Evolutionary conservation across 345 rosid genomes (phyloP), one percentile per base, ranked within the genome.

Genomic region (Eucalyptus caleyi): DNA sequence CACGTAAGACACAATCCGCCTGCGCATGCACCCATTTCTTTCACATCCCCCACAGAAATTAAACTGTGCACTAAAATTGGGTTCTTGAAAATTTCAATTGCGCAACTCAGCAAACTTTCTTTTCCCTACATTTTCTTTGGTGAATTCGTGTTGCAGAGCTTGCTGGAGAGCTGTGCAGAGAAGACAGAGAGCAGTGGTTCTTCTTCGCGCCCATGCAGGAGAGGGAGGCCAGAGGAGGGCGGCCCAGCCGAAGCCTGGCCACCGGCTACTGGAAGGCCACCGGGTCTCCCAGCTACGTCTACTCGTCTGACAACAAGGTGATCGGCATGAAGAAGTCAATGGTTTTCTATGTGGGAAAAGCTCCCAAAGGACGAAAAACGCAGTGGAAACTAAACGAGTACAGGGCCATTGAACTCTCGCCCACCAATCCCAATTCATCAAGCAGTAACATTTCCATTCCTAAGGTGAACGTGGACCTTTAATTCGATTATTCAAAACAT

Each of bases 181-280:
- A 90, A 89, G 99, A 97, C 86, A 56, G 92, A 15, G 99, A 96
- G 92, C 99, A 97, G 87, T 97, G 99, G 99, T 97, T 96, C 92
- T 97, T 96, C 97, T 96, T 97, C 44, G 89, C 95, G 8, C 95
- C 95, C 26, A 94, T 97, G 89, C 97, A 96, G 83, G 97, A 95
- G 90, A 93, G 96, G n/a, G 99, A 96, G 92, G 95, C 94, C 9
- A 91, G 94, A 10, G 98, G 99, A 89, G 99, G 99, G 13, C 92
- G 98, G 89, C 95, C 97, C 2, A 94, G 94, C 87, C 90, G 99
- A 72, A 96, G 95, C 62, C 96, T 97, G 15, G 92, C 92, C 83
- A 93, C 96, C 5, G 99, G 99, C 54, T 97, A 97, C 92, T 97
- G 99, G 99, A 97, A 97, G 90, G 96, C 97, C 7, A 96, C 99